Conservation (phyloP, 2,329 filamentous ascomycete species). For the Raffaelea arxii region DNA sequence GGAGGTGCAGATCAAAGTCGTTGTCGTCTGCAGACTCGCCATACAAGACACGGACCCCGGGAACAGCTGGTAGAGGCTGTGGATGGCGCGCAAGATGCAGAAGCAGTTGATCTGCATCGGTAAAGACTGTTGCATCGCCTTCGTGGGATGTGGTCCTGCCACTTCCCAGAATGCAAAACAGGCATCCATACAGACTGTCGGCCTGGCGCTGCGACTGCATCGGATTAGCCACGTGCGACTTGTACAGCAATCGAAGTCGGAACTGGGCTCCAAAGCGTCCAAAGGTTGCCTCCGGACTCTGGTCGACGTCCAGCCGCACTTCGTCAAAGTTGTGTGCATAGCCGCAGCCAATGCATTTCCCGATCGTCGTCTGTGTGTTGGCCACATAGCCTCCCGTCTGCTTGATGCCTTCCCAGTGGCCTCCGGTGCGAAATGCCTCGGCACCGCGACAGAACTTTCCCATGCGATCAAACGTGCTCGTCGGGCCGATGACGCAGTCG, state of each 20-base stretch:
- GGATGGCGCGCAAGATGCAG: constrained; percentile 29
- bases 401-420: constrained; percentile 26
- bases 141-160: constrained; percentile 23
- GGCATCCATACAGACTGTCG: constrained; percentile 26
- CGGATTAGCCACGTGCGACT: constrained; percentile 27
- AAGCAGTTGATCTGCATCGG: constrained; percentile 24
- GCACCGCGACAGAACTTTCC: constrained; percentile 30
- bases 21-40: constrained; percentile 16
- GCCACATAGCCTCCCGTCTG: constrained; percentile 17
- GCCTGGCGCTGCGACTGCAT: constrained; percentile 16
- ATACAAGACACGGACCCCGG: constrained; percentile 28
- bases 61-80: constrained; percentile 26
- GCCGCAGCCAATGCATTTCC: constrained; percentile 17
- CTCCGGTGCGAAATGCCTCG: constrained; percentile 23
- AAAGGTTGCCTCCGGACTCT: constrained; percentile 22
- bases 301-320: constrained; percentile 20
- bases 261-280: constrained; percentile 24
- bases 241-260: constrained; percentile 31
- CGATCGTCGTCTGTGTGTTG: constrained; percentile 15
- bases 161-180: constrained; percentile 27
- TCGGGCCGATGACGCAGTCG: constrained; percentile 23
- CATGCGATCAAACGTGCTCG: constrained; percentile 25
- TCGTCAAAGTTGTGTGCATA: constrained; percentile 22
- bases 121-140: constrained; percentile 32
- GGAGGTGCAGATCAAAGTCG: constrained; percentile 29